phyloP scores from a whole-genome alignment of 1,284 basidiomycete species.

The Golubevia sp. region DNA sequence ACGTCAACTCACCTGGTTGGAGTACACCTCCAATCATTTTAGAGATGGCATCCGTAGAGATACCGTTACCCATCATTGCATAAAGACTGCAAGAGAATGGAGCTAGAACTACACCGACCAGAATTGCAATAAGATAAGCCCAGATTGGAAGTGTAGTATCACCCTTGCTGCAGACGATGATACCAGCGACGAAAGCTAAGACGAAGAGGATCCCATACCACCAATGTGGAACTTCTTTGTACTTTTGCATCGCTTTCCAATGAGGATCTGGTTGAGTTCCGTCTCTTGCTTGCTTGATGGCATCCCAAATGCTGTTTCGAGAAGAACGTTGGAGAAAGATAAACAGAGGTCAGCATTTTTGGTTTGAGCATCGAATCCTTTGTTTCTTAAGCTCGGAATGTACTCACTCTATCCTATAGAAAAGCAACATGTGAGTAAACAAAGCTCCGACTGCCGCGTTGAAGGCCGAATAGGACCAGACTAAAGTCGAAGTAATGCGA shows the following conservation, averaged over 20 bases:
- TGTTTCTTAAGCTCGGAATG: too few relatives aligned
- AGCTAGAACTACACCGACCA: conserved; percentile 23
- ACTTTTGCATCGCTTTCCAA: conserved; percentile 30
- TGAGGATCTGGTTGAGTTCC: conserved; percentile 17
- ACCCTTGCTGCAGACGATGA: too few relatives aligned
- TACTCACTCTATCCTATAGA: conserved; percentile 20
- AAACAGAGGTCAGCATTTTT: too few relatives aligned
- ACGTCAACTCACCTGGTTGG: conserved; percentile 7
- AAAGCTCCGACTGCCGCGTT: conserved; percentile 31
- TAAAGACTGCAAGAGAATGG: conserved; percentile 27
- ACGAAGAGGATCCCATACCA: conserved; percentile 20
- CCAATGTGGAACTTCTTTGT: conserved; percentile 25
- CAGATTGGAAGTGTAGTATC: conserved; percentile 21
- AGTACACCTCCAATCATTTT: conserved; percentile 38
- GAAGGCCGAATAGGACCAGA: conserved; percentile 23
- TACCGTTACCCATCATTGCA: conserved; percentile 4
- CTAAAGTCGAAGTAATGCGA: conserved; percentile 17
- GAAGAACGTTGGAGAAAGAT: too few relatives aligned
- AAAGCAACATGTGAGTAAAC: conserved; percentile 27
- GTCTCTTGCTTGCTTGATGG: conserved; percentile 7
- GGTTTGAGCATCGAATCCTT: too few relatives aligned
- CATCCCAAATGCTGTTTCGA: background rate
- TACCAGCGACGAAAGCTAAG: background rate
- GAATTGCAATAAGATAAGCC: conserved; percentile 23
- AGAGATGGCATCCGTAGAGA: conserved; percentile 5